These are phyloP conservation scores for Xylaria sp. DNA, from an alignment of 2,329 filamentous ascomycete species.

Conservation along the genomic window DNA sequence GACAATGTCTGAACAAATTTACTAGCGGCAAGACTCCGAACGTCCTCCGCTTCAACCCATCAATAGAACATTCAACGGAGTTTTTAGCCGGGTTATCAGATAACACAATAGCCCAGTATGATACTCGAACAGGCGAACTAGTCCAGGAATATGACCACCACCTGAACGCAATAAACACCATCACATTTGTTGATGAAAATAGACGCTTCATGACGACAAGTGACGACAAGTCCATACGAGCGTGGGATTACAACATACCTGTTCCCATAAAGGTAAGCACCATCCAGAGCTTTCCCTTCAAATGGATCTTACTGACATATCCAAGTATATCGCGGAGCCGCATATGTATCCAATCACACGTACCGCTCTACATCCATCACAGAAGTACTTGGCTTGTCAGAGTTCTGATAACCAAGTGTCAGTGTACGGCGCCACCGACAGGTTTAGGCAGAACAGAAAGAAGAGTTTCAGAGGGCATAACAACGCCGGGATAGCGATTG, in stretches of 20 bases:
- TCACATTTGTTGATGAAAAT: constrained; percentile 94
- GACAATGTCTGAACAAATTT: constrained; percentile 86
- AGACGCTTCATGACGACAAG: constrained; percentile 97
- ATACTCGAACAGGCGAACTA: constrained; percentile 80
- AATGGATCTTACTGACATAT: constrained; percentile 9
- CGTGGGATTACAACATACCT: constrained; percentile 98
- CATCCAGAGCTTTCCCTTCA: neutral
- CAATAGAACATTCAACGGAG: constrained; percentile 79
- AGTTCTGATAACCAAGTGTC: constrained; percentile 95
- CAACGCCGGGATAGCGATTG: constrained; percentile 91
- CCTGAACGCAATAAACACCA: constrained; percentile 95
- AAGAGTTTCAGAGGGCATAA: constrained; percentile 97
- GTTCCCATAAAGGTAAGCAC: constrained; percentile 78
- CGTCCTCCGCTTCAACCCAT: constrained; percentile 92
- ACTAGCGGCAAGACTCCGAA: constrained; percentile 95
- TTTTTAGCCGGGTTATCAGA: constrained; percentile 98
- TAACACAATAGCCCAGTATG: constrained; percentile 98
- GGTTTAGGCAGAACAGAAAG: constrained; percentile 96
- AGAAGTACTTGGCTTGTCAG: constrained; percentile 95
- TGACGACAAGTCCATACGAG: constrained; percentile 93
- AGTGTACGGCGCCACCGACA: constrained; percentile 93
- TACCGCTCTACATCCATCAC: constrained; percentile 82
- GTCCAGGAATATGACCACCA: constrained; percentile 99
- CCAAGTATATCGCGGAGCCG: constrained; percentile 89
- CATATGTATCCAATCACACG: constrained; percentile 98